Base-by-base conservation (phyloP, 352 stramenopile genomes). In the Pythium chondricola region DNA sequence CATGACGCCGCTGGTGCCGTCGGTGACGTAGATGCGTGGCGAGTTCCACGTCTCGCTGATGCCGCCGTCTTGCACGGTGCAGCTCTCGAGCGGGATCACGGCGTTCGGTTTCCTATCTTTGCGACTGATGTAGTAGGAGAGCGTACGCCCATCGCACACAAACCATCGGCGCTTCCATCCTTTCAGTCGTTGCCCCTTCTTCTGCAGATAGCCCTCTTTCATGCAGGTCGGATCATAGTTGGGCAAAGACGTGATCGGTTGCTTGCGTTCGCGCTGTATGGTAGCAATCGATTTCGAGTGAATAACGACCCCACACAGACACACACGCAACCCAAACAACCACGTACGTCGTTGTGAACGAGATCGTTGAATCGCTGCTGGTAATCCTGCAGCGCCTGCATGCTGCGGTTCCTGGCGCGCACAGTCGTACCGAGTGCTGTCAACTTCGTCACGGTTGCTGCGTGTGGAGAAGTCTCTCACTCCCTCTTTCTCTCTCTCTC, bases 21-120 rank as follows among this genome's bases (percentile, higher is more conserved):
- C 82, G 2, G 82, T 90, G 30, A 93, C 59, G 62, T 93, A 85
- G 49, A 93, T 93, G 33, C 82, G 76, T 20, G 82, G 78, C 22
- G 82, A 89, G 56, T 88, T 88, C 82, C 82, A 93, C 29, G 82
- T 93, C 59, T 93, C 82, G 45, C 78, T 90, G 22, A 87, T 44
- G 8, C 82, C 82, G 33, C 82, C 82, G 51, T 93, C 78, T 46
- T 93, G 68, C 36, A 93, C 78, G 3, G 78, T 88, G 53, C 77
- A 88, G 24, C 70, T 75, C 53, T 88, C 78, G 18, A 93, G 71
- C 21, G 74, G 69, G 52, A 93, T 90, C 22, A 90, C 74, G 6
- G 76, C 82, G 52, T 90, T 93, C 18, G 82, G 82, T 56, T 85
- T 86, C 45, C 74, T 71, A 46, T 93, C 82, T 43, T 89, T 85